These are phyloP conservation scores for Cornus suecica DNA, from an alignment of 148 eudicot species.

Conservation along the genomic window DNA sequence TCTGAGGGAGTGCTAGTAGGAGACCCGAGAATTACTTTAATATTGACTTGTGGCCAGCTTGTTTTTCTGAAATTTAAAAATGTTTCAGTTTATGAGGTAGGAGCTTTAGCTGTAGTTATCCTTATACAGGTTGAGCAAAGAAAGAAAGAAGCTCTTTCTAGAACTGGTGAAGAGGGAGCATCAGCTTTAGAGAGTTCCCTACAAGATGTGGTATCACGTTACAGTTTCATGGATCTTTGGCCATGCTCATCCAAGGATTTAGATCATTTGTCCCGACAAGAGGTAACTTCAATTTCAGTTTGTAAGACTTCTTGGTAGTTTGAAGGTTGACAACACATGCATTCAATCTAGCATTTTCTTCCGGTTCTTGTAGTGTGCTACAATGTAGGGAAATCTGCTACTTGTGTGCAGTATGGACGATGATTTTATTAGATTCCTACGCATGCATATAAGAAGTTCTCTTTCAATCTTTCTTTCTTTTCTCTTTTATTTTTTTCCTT, in stretches of 20 bases:
- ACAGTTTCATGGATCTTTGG: conserved; percentile 93
- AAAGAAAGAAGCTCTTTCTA: conserved; percentile 92
- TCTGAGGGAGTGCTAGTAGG: neutral
- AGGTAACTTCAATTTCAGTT: conserved; percentile 35
- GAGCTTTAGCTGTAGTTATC: conserved; percentile 3
- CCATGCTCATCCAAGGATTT: conserved; percentile 94
- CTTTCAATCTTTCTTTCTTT: too few species aligned
- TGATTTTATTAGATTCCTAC: neutral
- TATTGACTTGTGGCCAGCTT: neutral
- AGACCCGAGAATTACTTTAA: neutral
- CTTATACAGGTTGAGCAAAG: conserved; percentile 90
- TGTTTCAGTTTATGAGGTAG: neutral
- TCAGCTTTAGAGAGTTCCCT: conserved; percentile 64
- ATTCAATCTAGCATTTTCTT: neutral
- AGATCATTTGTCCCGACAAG: conserved; percentile 86
- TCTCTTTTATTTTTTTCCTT: too few species aligned
- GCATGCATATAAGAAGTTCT: neutral
- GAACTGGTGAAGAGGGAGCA: conserved; percentile 67
- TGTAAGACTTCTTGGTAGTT: neutral
- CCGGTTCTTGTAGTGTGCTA: neutral
- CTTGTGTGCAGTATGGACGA: neutral
- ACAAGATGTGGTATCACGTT: conserved; percentile 88
- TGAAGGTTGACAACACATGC: neutral
- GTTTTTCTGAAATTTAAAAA: neutral
- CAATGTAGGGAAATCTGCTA: neutral